Conservation (phyloP, 2,329 filamentous ascomycete species). For the Ophiocordyceps sinensis region DNA sequence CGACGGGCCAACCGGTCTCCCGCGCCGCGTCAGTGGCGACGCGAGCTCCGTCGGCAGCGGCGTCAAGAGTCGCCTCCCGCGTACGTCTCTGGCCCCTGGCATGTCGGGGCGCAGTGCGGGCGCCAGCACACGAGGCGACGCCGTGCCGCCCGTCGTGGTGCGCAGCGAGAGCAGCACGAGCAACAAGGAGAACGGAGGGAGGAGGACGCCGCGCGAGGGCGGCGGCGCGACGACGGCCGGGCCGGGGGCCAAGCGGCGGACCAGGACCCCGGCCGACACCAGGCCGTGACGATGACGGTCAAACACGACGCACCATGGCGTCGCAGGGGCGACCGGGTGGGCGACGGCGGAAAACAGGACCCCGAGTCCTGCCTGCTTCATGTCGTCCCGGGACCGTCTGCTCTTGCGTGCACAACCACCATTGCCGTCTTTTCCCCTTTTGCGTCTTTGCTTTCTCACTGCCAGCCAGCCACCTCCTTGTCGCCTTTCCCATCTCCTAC, state of each 20-base stretch:
- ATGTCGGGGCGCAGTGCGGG: conserved; percentile 9
- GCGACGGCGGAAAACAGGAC: no score
- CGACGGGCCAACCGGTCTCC: conserved; percentile 26
- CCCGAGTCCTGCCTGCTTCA: no score
- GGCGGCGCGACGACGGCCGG: neutral
- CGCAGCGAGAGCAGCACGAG: conserved; percentile 23
- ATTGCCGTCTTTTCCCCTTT: no score
- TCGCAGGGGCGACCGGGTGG: no score
- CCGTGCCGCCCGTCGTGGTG: conserved; percentile 14
- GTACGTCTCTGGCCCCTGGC: conserved; percentile 19
- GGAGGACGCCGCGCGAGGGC: neutral
- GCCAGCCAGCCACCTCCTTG: neutral
- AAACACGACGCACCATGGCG: no score
- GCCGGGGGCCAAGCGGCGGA: neutral
- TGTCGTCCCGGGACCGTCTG: no score
- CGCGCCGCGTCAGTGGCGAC: conserved; percentile 28
- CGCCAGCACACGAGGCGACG: conserved; percentile 7
- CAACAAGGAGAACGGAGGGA: conserved; percentile 21
- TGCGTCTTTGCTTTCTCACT: neutral
- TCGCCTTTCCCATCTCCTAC: neutral
- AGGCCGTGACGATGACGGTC: no score
- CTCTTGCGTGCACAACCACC: no score
- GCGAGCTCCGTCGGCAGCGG: conserved; percentile 11
- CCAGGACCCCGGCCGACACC: neutral
- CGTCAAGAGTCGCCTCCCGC: conserved; percentile 24